A percentile compares a stretch with the other conserved stretches of the same genome.
Evolutionary conservation across 2,329 filamentous ascomycete species (phyloP).

Genomic region (Elsinoe necatrix): DNA sequence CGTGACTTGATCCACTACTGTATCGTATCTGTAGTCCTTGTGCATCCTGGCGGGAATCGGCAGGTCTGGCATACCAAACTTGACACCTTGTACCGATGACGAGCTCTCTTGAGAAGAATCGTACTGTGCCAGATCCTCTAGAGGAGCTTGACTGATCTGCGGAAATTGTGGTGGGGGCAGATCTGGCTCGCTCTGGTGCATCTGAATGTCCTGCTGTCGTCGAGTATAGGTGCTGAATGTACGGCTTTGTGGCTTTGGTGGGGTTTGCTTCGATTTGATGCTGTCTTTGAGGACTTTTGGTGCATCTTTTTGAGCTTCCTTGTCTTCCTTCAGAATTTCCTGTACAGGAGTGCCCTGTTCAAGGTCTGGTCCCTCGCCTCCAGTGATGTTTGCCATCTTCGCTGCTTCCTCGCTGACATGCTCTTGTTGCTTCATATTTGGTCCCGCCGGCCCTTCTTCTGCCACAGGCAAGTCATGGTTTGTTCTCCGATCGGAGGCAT

Average conservation of each 20-base stretch:
- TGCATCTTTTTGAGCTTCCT: slow-evolving; percentile 52
- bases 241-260: slow-evolving; percentile 35
- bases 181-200: not conserved
- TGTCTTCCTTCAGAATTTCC: slow-evolving; percentile 58
- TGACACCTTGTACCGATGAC: slow-evolving; percentile 44
- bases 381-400: slow-evolving; percentile 50
- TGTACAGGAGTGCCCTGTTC: slow-evolving; percentile 58
- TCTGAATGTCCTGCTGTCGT: slow-evolving; percentile 23
- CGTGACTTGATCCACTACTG: slow-evolving; percentile 76
- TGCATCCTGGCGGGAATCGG: slow-evolving; percentile 56
- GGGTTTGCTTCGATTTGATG: slow-evolving; percentile 36
- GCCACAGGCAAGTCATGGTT: slow-evolving; percentile 18
- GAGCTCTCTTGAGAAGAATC: not conserved
- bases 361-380: slow-evolving; percentile 51
- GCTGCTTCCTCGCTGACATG: slow-evolving; percentile 59
- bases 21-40: slow-evolving; percentile 76
- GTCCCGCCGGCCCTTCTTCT: slow-evolving; percentile 32
- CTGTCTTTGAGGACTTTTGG: slow-evolving; percentile 59
- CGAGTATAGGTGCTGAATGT: slow-evolving; percentile 51
- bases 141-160: not conserved
- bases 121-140: not conserved
- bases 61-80: slow-evolving; percentile 64
- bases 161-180: slow-evolving; percentile 6
- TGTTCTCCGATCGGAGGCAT: slow-evolving; percentile 1
- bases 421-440: slow-evolving; percentile 47